These are phyloP conservation scores for Halophytophthora polymorphica DNA, from an alignment of 352 stramenopile species.

Conservation along the genomic window DNA sequence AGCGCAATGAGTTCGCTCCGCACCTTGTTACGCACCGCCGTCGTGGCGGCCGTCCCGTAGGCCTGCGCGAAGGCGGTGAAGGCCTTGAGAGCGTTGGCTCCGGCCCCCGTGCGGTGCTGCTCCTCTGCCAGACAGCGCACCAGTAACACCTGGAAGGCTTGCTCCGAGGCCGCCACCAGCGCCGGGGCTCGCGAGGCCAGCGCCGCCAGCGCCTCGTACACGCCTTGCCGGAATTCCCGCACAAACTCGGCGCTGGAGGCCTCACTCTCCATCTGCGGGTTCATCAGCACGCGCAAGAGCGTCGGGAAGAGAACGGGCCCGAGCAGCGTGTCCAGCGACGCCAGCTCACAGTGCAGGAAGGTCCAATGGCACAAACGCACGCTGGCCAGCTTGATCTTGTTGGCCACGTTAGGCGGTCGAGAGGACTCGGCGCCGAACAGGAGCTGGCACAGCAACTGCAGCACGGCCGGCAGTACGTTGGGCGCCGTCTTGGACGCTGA, in stretches of 20 bases:
- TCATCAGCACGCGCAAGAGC: slow-evolving; percentile 59
- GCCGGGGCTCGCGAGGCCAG: slow-evolving; percentile 35
- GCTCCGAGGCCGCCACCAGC: slow-evolving; percentile 47
- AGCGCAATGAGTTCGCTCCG: slow-evolving; percentile 49
- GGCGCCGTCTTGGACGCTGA: slow-evolving; percentile 46
- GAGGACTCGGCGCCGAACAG: slow-evolving; percentile 63
- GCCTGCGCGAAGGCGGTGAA: slow-evolving; percentile 49
- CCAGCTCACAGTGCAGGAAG: slow-evolving; percentile 44
- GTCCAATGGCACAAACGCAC: slow-evolving; percentile 58
- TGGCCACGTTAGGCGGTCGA: slow-evolving; percentile 44
- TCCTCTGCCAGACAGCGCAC: slow-evolving; percentile 62
- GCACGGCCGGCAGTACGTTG: slow-evolving; percentile 56
- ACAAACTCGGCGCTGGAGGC: slow-evolving; percentile 36
- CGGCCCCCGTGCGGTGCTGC: slow-evolving; percentile 36
- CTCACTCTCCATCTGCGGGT: slow-evolving; percentile 55
- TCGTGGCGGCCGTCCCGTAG: slow-evolving; percentile 28
- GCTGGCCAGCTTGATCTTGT: slow-evolving; percentile 63
- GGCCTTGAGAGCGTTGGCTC: slow-evolving; percentile 60
- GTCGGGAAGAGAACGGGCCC: slow-evolving; percentile 70
- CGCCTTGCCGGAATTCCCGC: slow-evolving; percentile 52
- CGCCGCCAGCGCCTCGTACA: slow-evolving; percentile 58
- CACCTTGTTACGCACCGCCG: slow-evolving; percentile 35
- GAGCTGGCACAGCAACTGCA: slow-evolving; percentile 73
- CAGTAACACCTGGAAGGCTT: slow-evolving; percentile 75
- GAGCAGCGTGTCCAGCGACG: slow-evolving; percentile 46